Base-by-base conservation (phyloP, 345 rosid genomes). In the Lepidium aucheri region DNA sequence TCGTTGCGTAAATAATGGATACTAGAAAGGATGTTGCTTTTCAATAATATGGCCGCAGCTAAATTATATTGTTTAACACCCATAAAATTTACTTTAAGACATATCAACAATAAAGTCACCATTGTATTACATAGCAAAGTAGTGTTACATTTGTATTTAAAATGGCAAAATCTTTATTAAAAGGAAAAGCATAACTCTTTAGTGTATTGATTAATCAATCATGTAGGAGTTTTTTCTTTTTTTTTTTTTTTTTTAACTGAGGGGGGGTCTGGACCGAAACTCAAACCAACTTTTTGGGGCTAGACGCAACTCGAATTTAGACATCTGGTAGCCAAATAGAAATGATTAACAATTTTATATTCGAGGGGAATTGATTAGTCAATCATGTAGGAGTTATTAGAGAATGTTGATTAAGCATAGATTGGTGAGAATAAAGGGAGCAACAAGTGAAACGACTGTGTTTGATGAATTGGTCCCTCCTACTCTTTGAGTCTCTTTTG, bases 1-100 rank as follows among this genome's bases (percentile, higher is more conserved):
- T 71, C 58, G 64, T 46, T 70, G 75, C 63, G 9, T 70, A 63
- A 55, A 57, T 56, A 72, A 56, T 71, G 47, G 75, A 45, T 55
- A 46, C 51, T 28, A 61, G 43, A 49, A 53, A 71, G 55, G 64
- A 63, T 13, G 64, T 71, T 16, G 26, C 75, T 71, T 63, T 71
- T 8, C 52, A 47, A 46, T 71, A 28, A 63, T 43, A 38, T 46
- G 30, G 38, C 28, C 30, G 74, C 73, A 50, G 22, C 26, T 38
- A 12, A 43, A 26, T 6, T 26, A 26, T 26, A 26, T 47, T 55
- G 33, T 54, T 63, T 62, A 63, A 28, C 22, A 44, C 63, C 53
- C 69, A 39, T 28, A 24, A 63, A 63, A 3, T 1, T 54, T 63
- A 55, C 70, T 63, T 63, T 63, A 62, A 26, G 68, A 32, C 56